Conservation (phyloP, 164 flowering plant species). For the Chimonanthus praecox region DNA sequence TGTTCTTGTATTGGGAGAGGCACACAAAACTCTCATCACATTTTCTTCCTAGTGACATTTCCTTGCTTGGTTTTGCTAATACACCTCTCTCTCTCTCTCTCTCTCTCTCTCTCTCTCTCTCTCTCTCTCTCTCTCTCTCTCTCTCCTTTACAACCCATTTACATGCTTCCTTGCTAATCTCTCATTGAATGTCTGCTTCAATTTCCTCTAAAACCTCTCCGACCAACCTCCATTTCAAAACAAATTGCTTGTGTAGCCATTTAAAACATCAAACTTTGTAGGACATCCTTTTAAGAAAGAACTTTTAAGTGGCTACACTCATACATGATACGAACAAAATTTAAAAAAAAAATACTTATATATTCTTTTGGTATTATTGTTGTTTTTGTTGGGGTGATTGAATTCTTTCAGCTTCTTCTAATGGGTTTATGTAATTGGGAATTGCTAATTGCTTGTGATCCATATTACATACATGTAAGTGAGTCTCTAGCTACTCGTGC, state of each 20-base stretch:
- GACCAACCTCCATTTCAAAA: neutral
- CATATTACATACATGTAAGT: neutral
- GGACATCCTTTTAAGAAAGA: too few species aligned
- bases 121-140: too few species aligned
- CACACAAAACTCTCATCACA: neutral
- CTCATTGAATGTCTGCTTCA: neutral
- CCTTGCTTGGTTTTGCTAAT: neutral
- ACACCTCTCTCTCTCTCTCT: neutral
- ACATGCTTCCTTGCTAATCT: neutral
- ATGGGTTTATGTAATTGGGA: neutral
- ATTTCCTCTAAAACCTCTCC: neutral
- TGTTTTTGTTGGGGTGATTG: too few species aligned
- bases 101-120: neutral
- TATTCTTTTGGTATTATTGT: neutral
- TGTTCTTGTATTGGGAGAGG: conserved; percentile 10
- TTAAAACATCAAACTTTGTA: too few species aligned
- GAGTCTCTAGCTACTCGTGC: neutral
- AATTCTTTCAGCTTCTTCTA: too few species aligned
- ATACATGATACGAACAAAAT: neutral
- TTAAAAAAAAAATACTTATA: neutral
- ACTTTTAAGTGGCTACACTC: neutral
- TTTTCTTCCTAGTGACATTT: neutral
- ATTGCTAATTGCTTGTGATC: neutral
- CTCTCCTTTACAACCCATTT: neutral
- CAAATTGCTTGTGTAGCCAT: too few species aligned